A percentile compares a stretch with the other conserved stretches of the same genome.
These are phyloP conservation scores for Apophysomyces elegans DNA, from an alignment of 371 early-diverging fungal genomes.

Conservation along the genomic window DNA sequence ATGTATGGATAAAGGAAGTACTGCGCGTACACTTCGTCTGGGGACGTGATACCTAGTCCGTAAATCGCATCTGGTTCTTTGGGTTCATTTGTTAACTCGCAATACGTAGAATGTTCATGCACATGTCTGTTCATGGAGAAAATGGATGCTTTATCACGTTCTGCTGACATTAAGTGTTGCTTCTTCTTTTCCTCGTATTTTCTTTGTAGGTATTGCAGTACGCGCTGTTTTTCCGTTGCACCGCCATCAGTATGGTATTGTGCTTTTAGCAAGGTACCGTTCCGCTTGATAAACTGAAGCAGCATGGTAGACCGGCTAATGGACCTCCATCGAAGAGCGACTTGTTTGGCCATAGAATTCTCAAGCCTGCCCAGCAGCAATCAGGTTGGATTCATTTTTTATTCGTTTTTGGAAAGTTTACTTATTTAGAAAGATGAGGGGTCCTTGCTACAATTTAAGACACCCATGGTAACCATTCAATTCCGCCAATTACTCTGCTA, in stretches of 20 bases:
- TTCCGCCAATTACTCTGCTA: no score
- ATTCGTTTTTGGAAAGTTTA: no score
- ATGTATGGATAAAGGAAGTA: not conserved
- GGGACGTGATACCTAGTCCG: constrained; percentile 26
- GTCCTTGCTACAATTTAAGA: no score
- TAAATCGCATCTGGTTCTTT: constrained; percentile 17
- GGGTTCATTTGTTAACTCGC: not conserved
- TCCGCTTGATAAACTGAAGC: not conserved
- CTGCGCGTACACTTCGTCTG: constrained; percentile 27
- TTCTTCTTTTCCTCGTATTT: constrained; percentile 30
- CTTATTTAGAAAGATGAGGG: no score
- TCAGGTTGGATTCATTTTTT: no score
- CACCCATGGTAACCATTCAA: no score
- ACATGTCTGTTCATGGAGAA: constrained; percentile 19
- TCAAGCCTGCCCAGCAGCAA: no score
- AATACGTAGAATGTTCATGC: not conserved
- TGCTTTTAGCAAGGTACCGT: not conserved
- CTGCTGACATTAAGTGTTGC: constrained; percentile 29
- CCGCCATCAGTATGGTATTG: not conserved
- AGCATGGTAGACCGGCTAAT: not conserved
- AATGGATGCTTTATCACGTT: constrained; percentile 32
- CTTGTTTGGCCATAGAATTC: no score
- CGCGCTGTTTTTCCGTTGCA: not conserved
- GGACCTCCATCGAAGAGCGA: no score
- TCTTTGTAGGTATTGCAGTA: constrained; percentile 9